Percentiles rank a stretch among this genome's conserved stretches.
phyloP scores from a whole-genome alignment of 257 asterid genomes.

The Nicotiana tomentosiformis region DNA sequence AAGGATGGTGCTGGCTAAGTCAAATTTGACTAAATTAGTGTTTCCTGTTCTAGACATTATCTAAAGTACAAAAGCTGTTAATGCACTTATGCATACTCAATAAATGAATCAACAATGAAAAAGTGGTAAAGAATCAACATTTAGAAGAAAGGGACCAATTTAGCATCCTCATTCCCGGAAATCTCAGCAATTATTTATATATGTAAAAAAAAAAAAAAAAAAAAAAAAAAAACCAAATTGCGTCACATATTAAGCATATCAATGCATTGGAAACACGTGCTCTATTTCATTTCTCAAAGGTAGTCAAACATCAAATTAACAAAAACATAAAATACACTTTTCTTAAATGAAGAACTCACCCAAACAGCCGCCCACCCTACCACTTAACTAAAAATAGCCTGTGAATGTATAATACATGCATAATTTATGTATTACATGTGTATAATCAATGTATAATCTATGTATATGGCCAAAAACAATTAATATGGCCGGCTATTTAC shows the following conservation, averaged over 20 bases:
- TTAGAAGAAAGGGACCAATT: neutral
- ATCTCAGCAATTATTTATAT: neutral
- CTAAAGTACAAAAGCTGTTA: neutral
- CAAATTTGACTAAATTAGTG: neutral
- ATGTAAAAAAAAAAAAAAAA: neutral
- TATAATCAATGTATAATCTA: too few relatives aligned
- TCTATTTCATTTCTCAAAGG: neutral
- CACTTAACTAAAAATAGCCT: too few relatives aligned
- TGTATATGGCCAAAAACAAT: too few relatives aligned
- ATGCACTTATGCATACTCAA: neutral
- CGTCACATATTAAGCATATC: neutral
- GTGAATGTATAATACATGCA: too few relatives aligned
- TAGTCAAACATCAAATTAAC: neutral
- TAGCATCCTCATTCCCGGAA: neutral
- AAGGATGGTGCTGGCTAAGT: neutral
- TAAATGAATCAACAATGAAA: neutral
- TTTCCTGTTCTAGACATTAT: too few relatives aligned
- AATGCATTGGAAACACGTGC: neutral
- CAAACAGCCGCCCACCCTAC: too few relatives aligned
- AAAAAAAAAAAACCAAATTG: too few relatives aligned
- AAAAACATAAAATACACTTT: neutral
- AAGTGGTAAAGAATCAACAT: neutral
- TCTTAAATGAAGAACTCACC: too few relatives aligned
- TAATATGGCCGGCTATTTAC: too few relatives aligned
- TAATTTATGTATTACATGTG: too few relatives aligned